These are phyloP conservation scores for Adansonia gregorii DNA, from an alignment of 441 rosid genomes.

Conservation along the genomic window DNA sequence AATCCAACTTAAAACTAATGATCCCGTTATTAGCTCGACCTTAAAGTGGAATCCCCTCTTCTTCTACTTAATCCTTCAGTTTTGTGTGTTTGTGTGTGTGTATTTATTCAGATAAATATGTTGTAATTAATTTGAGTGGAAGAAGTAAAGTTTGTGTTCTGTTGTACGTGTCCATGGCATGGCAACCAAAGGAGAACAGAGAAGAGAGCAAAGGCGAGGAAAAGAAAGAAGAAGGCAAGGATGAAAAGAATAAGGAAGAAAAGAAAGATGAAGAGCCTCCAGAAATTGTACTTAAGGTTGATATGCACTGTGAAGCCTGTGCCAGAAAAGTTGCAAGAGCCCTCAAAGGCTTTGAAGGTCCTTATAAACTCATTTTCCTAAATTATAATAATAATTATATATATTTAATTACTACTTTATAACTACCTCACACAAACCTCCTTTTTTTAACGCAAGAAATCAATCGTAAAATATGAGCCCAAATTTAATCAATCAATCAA, in stretches of 20 bases:
- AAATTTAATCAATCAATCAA: too few relatives aligned
- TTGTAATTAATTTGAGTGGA: neutral
- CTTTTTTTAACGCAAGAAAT: neutral
- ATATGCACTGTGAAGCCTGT: constrained; percentile 62
- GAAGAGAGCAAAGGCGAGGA: constrained; percentile 33
- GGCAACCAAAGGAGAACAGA: constrained; percentile 36
- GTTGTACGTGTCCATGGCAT: neutral
- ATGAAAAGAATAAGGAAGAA: constrained; percentile 36
- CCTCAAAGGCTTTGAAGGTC: constrained; percentile 56
- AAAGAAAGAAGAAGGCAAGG: constrained; percentile 32
- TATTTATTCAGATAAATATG: neutral
- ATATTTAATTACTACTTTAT: neutral
- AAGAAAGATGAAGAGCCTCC: constrained; percentile 39
- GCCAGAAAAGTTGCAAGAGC: constrained; percentile 51
- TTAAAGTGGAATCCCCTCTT: neutral
- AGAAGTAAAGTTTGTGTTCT: neutral
- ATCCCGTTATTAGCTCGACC: neutral
- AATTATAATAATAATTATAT: too few relatives aligned
- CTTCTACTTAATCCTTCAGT: neutral
- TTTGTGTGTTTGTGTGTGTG: neutral
- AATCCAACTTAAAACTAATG: neutral
- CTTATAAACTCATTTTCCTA: neutral
- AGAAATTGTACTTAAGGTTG: constrained; percentile 57
- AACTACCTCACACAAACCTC: neutral
- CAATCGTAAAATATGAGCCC: too few relatives aligned